A percentile compares a stretch with the other conserved stretches of the same genome.
phyloP scores from a whole-genome alignment of 495 filamentous ascomycete species.

The Daldinia concentrica region DNA sequence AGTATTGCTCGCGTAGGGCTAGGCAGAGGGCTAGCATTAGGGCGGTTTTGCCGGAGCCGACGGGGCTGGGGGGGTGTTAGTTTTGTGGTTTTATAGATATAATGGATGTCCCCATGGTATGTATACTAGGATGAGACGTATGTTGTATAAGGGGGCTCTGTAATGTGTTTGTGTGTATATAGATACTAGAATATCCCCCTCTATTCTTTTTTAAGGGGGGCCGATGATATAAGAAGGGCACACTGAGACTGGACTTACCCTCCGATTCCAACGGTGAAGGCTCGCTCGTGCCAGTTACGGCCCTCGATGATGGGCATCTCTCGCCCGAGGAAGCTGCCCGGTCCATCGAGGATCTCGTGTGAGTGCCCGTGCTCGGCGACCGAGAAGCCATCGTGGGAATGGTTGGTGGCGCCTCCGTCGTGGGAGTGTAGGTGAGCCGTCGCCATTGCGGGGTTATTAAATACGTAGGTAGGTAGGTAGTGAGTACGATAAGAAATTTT shows the following conservation, averaged over 20 bases:
- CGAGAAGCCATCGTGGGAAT: conserved; percentile 70
- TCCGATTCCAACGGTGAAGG: conserved; percentile 95
- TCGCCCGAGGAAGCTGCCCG: conserved; percentile 87
- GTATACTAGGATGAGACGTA: no score
- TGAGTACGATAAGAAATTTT: background rate
- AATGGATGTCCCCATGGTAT: no score
- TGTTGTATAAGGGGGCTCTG: no score
- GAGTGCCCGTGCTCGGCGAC: conserved; percentile 89
- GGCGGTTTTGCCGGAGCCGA: conserved; percentile 97
- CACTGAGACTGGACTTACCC: conserved; percentile 68
- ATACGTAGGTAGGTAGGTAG: background rate
- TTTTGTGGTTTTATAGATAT: no score
- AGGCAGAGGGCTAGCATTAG: conserved; percentile 91
- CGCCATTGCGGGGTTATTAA: conserved; percentile 22
- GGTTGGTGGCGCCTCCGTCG: conserved; percentile 64
- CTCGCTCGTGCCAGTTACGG: conserved; percentile 86
- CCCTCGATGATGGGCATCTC: conserved; percentile 93
- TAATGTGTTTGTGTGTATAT: no score
- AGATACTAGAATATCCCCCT: no score
- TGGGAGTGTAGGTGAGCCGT: conserved; percentile 59
- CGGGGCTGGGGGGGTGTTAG: conserved; percentile 68
- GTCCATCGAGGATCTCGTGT: conserved; percentile 95
- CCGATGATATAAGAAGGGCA: no score
- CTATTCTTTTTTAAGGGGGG: background rate
- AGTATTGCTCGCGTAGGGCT: conserved; percentile 77